Base-by-base conservation (phyloP, 2,329 filamentous ascomycete genomes). In the Fusarium dlaminii region DNA sequence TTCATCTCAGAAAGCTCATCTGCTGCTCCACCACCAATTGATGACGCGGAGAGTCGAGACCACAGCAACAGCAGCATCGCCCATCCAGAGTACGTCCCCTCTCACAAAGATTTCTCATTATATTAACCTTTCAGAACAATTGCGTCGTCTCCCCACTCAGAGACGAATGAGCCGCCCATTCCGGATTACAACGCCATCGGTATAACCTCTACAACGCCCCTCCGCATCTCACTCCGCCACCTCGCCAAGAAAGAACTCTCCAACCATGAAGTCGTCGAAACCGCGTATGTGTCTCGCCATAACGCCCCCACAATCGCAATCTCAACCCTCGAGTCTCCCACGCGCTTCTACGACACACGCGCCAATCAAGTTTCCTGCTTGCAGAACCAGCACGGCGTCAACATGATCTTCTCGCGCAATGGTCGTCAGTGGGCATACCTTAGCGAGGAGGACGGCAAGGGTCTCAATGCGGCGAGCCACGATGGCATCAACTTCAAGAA, bases 181-280 rank as follows among this genome's bases (percentile, higher is more conserved):
- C 78, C 75, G 14, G 76, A 77, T 43, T 78, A 78, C 68, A 68
- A 79, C 42, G 75, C 78, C 48, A 77, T 79, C 18, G 73, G 72
- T 42, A 74, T 79, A 66, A 73, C 75, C 52, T 72, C 75, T 58
- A 77, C 72, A 40, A 72, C 75, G 3, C 78, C 78, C 11, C 59
- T 77, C 1, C 57, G 66, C 51, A 77, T 80, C 49, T 72, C 60
- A 48, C 73, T 80, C 36, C 70, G 70, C 29, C 78, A 80, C 59
- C 24, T 80, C 17, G 68, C 70, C 49, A 79, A 79, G 57, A 77
- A 75, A 24, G 77, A 77, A 40, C 72, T 79, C 34, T 70, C 70
- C 52, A 74, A 74, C 62, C 66, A 77, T 9, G 78, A 79, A 34
- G 68, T 79, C 14, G 45, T 77, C 39, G 66, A 79, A 17, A 63